phyloP scores from a whole-genome alignment of 2,329 filamentous ascomycete genomes.

The Verticillium dahliae region DNA sequence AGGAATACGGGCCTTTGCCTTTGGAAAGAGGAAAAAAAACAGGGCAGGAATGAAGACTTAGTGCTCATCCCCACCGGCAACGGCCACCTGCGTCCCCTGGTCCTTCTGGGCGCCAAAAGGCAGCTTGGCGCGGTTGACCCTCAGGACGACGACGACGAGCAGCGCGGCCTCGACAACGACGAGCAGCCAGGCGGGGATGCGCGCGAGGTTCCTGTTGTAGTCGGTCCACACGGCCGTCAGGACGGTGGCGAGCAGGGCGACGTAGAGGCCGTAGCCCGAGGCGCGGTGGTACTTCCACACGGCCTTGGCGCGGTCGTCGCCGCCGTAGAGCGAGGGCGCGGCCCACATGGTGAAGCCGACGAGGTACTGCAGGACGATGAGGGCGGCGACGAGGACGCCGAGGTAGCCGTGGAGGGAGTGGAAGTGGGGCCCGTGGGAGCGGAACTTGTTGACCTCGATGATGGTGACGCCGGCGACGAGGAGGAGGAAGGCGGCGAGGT shows the following conservation, averaged over 20 bases:
- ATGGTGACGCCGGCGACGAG: conserved; percentile 60
- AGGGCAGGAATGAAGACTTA: neutral
- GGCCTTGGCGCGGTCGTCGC: conserved; percentile 70
- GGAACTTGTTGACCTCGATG: conserved; percentile 80
- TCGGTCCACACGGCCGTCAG: conserved; percentile 68
- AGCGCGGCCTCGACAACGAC: conserved; percentile 60
- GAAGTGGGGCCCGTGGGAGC: conserved; percentile 63
- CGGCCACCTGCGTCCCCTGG: neutral
- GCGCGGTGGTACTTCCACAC: conserved; percentile 87
- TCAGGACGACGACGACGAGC: conserved; percentile 64
- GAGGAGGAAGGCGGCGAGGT: conserved; percentile 54
- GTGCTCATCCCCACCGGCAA: neutral
- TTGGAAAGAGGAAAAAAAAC: too few relatives aligned
- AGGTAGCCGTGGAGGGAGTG: conserved; percentile 75
- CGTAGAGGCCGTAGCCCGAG: conserved; percentile 66
- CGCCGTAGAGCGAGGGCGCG: conserved; percentile 66
- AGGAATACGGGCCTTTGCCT: too few relatives aligned
- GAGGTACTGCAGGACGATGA: conserved; percentile 65
- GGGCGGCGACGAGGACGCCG: conserved; percentile 66
- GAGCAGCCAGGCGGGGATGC: conserved; percentile 72
- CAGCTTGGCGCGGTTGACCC: conserved; percentile 78
- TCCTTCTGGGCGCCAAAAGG: conserved; percentile 31
- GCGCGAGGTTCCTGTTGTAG: conserved; percentile 62
- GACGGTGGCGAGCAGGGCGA: conserved; percentile 68
- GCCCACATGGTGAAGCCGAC: conserved; percentile 83